phyloP scores from a whole-genome alignment of 305 asterid genomes.

The Fraxinus greggii region DNA sequence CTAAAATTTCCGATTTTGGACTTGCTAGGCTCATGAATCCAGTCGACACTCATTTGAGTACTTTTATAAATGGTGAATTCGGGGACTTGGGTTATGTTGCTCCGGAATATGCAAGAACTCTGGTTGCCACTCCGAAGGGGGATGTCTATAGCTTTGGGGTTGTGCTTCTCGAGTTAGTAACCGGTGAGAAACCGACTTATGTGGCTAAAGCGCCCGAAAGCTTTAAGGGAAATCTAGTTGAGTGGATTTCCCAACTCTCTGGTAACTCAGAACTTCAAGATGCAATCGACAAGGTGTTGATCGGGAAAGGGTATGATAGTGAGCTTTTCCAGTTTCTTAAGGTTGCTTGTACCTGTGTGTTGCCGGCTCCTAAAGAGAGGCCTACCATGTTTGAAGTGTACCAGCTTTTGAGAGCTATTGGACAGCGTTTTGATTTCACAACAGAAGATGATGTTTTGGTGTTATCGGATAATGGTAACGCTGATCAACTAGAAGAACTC shows the following conservation, averaged over 20 bases:
- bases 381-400: slow-evolving; percentile 82
- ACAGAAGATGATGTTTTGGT: slow-evolving; percentile 65
- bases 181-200: slow-evolving; percentile 50
- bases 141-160: slow-evolving; percentile 78
- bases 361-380: slow-evolving; percentile 61
- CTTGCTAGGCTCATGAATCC: slow-evolving; percentile 91
- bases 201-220: slow-evolving; percentile 58
- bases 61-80: slow-evolving; percentile 78
- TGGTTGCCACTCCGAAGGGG: slow-evolving; percentile 72
- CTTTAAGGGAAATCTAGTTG: slow-evolving; percentile 66
- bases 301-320: slow-evolving; percentile 47
- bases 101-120: slow-evolving; percentile 67
- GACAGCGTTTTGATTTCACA: slow-evolving; percentile 57
- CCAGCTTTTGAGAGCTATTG: slow-evolving; percentile 69
- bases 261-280: slow-evolving; percentile 52
- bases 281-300: slow-evolving; percentile 47
- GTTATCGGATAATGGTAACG: slow-evolving; percentile 41
- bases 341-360: slow-evolving; percentile 68
- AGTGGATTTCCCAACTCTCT: slow-evolving; percentile 61
- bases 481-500: slow-evolving; percentile 51
- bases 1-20: slow-evolving; percentile 85
- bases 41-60: slow-evolving; percentile 74
- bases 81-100: slow-evolving; percentile 88
- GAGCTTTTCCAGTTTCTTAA: slow-evolving; percentile 74
- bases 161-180: slow-evolving; percentile 66